Base-by-base conservation (phyloP, 2,329 filamentous ascomycete species). In the Cytospora chrysosperma region DNA sequence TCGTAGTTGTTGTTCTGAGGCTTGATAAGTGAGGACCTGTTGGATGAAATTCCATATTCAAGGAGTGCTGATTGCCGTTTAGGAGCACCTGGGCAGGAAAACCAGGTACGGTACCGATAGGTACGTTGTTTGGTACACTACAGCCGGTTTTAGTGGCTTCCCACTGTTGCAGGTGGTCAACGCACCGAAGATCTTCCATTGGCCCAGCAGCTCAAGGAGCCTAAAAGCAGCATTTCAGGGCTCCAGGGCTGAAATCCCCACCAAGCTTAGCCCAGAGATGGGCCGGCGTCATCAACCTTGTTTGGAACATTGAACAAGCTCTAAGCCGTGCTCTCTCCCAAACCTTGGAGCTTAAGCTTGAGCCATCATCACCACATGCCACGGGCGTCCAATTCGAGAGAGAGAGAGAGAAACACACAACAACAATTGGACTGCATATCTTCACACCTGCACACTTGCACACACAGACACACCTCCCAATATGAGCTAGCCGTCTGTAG, bases 401-500 rank as follows among this genome's bases (percentile, higher is more conserved):
- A 37, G 13, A 37, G 17, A 37, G 34, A 15, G 34, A n/a, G n/a
- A 40, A 7, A n/a, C 40, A 43, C 40, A 5, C 21, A 52, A 43
- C 24, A 51, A 50, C 30, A 47, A 5, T 17, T 26, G 10, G 17
- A 30, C 19, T 40, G 8, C 37, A 57, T 6, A 27, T 8, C 43
- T 51, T 12, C 47, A 51, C 9, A 21, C n/a, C 54, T 47, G 10
- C 53, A 30, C n/a, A n/a, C 30, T 27, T 62, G 59, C 54, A 53
- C 47, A 54, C 30, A 43, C 17, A 19, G 27, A 28, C 8, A 47
- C 21, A 21, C 51, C 50, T 54, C 51, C 47, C 57, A 64, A 49
- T 27, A 66, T 66, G 64, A 66, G 54, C 64, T 61, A 64, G 47
- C 7, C 43, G 30, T 51, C 58, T n/a, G 43, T 30, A 58, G 55